Percentiles rank a stretch among this genome's conserved stretches.
These are phyloP conservation scores for Pichia kluyveri DNA, from an alignment of 805 yeast species.

Conservation along the genomic window DNA sequence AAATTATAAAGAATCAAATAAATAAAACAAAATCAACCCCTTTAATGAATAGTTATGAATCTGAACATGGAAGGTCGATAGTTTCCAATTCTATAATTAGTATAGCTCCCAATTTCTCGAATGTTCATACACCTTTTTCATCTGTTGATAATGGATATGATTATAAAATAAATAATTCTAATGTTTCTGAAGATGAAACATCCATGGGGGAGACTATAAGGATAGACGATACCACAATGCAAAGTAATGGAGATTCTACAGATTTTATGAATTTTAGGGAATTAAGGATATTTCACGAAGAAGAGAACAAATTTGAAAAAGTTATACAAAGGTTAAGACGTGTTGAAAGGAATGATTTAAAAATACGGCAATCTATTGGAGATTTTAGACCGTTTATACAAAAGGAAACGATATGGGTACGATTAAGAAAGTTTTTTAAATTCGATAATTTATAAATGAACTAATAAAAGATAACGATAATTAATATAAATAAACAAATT, in stretches of 20 bases:
- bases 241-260: background rate
- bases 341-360: slow-evolving; percentile 3
- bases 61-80: background rate
- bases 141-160: slow-evolving; percentile 5
- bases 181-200: background rate
- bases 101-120: background rate
- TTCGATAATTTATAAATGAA: too few relatives aligned
- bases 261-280: background rate
- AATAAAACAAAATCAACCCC: background rate
- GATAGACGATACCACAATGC: background rate
- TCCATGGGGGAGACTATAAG: background rate
- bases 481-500: too few relatives aligned
- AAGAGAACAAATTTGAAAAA: background rate
- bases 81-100: background rate
- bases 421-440: too few relatives aligned
- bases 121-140: slow-evolving; percentile 2
- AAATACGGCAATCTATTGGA: slow-evolving; percentile 3
- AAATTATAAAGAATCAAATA: background rate
- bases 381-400: background rate
- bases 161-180: background rate
- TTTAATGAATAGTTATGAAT: background rate
- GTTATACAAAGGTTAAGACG: background rate
- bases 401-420: background rate
- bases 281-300: background rate
- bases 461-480: too few relatives aligned